phyloP scores from a whole-genome alignment of 176 grass and related monocot species.

The sorghum (Sorghum bicolor) region DNA sequence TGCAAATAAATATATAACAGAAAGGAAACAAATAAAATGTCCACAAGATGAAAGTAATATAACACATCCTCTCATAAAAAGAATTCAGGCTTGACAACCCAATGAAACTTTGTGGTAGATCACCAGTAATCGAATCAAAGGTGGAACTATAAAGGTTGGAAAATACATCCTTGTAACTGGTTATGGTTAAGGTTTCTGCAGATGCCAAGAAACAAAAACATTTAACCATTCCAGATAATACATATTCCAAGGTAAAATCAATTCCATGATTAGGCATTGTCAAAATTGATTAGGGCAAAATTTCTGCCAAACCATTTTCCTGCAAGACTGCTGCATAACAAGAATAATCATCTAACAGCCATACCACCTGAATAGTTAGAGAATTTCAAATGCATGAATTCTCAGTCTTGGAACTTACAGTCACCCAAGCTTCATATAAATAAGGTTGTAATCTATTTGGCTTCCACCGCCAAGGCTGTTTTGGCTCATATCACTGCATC shows the following conservation, averaged over 20 bases:
- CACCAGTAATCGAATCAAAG: conserved; percentile 64
- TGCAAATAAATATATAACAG: conserved; percentile 1
- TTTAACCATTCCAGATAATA: conserved; percentile 36
- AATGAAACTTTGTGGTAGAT: conserved; percentile 68
- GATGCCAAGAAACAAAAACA: conserved; percentile 9
- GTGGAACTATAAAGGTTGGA: conserved; percentile 60
- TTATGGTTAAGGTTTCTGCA: conserved; percentile 81
- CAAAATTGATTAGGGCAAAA: conserved; percentile 74
- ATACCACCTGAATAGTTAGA: conserved; percentile 8
- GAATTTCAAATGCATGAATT: not conserved
- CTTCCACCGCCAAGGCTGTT: conserved; percentile 70
- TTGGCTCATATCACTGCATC: conserved; percentile 79
- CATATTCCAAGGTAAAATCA: conserved; percentile 10
- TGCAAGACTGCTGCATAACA: conserved; percentile 59
- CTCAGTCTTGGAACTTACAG: conserved; percentile 56
- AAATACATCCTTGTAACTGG: conserved; percentile 79
- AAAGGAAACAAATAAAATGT: too few relatives aligned
- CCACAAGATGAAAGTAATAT: too few relatives aligned
- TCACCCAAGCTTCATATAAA: conserved; percentile 65
- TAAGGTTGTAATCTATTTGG: conserved; percentile 71
- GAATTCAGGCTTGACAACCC: conserved; percentile 53
- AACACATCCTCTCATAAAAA: too few relatives aligned
- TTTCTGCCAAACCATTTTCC: conserved; percentile 65
- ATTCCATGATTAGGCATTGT: conserved; percentile 54
- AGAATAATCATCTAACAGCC: conserved; percentile 7